Conservation (phyloP, 495 filamentous ascomycete species). For the Rusavskia elegans region DNA sequence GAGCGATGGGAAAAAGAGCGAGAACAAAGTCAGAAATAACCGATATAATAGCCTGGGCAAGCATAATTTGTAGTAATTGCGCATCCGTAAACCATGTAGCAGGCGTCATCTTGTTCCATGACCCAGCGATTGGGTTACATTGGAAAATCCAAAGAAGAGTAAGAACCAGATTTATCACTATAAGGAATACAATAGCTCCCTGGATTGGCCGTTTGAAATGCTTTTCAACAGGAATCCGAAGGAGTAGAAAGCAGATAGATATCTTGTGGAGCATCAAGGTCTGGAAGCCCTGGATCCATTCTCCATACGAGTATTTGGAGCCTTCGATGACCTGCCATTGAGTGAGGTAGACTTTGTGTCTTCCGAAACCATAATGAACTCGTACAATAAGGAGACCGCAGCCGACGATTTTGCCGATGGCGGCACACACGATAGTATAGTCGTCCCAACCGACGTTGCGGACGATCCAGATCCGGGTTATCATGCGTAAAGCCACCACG, state of each 20-base stretch:
- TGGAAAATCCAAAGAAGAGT: slow-evolving; percentile 6
- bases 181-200: not conserved
- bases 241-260: slow-evolving; percentile 8
- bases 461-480: not conserved
- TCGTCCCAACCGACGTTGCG: not conserved
- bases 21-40: slow-evolving; percentile 18
- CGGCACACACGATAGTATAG: not conserved
- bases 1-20: slow-evolving; percentile 20
- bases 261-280: slow-evolving; percentile 10
- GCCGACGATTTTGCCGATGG: not conserved
- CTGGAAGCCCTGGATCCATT: slow-evolving; percentile 10
- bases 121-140: slow-evolving; percentile 2
- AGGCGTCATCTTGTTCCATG: slow-evolving; percentile 1
- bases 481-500: not conserved
- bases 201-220: slow-evolving; percentile 2
- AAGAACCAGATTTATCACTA: slow-evolving; percentile 1
- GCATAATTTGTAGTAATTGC: slow-evolving; percentile 8
- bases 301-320: slow-evolving; percentile 4
- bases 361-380: slow-evolving; percentile 8
- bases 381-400: not conserved
- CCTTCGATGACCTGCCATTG: slow-evolving; percentile 3
- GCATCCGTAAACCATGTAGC: slow-evolving; percentile 3
- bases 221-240: slow-evolving; percentile 5
- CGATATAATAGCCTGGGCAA: slow-evolving; percentile 9
- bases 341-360: slow-evolving; percentile 3